These are phyloP conservation scores for Ricinus communis DNA, from an alignment of 345 rosid genomes.

Conservation along the genomic window DNA sequence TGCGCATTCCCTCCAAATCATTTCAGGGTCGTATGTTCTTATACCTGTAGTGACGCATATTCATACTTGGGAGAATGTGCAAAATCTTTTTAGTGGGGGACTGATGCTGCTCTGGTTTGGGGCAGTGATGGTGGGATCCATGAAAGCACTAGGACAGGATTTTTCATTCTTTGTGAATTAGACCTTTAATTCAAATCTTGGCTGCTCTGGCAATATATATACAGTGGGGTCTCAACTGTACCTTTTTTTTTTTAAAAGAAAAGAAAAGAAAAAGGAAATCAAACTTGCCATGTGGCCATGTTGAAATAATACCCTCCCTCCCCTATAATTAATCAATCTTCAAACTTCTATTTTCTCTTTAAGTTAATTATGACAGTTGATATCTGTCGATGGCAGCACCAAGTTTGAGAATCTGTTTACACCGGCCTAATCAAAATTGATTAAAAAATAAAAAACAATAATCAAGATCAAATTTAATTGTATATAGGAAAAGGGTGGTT, in stretches of 20 bases:
- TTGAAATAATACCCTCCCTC: conserved; percentile 28
- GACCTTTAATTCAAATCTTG: conserved; percentile 37
- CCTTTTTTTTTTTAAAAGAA: neutral
- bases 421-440: conserved; percentile 15
- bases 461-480: too few species aligned
- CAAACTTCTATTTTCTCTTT: neutral
- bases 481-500: too few species aligned
- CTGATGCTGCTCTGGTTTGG: conserved; percentile 13
- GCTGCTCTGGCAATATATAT: conserved; percentile 16
- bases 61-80: conserved; percentile 25
- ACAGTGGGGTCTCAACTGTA: conserved; percentile 20
- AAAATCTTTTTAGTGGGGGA: neutral
- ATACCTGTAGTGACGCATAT: neutral
- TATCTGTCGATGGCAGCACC: conserved; percentile 18
- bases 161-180: conserved; percentile 13
- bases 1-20: neutral
- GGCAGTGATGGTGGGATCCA: conserved; percentile 38
- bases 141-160: conserved; percentile 28
- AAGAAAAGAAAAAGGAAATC: too few species aligned
- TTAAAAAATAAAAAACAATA: neutral
- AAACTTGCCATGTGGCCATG: conserved; percentile 36
- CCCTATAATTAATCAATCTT: neutral
- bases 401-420: conserved; percentile 14
- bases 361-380: neutral
- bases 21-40: too few species aligned